Conservation (phyloP, 805 yeast species). For the Yarrowia porcina region DNA sequence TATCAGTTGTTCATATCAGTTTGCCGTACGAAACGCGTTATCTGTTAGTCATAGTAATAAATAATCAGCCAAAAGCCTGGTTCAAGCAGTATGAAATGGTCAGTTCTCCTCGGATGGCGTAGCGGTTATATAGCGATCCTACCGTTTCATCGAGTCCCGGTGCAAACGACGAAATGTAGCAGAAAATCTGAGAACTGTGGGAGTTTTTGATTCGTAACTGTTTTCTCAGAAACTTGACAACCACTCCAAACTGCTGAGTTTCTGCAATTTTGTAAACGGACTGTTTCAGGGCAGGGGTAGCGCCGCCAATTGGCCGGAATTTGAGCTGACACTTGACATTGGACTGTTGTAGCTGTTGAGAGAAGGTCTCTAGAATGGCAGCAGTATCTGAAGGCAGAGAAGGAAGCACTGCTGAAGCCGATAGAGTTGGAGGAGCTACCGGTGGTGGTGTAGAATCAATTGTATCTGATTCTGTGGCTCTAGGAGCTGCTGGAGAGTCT, state of each 20-base stretch:
- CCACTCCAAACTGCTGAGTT: constrained; percentile 46
- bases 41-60: no score
- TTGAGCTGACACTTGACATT: constrained; percentile 38
- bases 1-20: no score
- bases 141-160: constrained; percentile 42
- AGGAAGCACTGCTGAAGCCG: constrained; percentile 38
- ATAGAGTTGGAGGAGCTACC: constrained; percentile 35
- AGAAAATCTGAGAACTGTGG: constrained; percentile 37
- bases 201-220: constrained; percentile 37
- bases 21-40: no score
- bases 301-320: constrained; percentile 51
- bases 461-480: constrained; percentile 28
- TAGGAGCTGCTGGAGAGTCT: not conserved
- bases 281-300: constrained; percentile 50
- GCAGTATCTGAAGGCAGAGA: constrained; percentile 37
- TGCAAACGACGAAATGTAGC: constrained; percentile 43
- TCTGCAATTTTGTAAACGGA: constrained; percentile 46
- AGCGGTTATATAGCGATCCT: constrained; percentile 34
- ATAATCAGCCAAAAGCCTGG: constrained; percentile 38
- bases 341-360: constrained; percentile 29
- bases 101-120: constrained; percentile 36
- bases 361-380: constrained; percentile 33
- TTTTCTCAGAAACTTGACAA: constrained; percentile 45
- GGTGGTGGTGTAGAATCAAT: constrained; percentile 35
- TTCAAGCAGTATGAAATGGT: constrained; percentile 38